Evolutionary conservation across 108 stramenopile genomes (phyloP).

Genomic region (Nitzschia sp.): DNA sequence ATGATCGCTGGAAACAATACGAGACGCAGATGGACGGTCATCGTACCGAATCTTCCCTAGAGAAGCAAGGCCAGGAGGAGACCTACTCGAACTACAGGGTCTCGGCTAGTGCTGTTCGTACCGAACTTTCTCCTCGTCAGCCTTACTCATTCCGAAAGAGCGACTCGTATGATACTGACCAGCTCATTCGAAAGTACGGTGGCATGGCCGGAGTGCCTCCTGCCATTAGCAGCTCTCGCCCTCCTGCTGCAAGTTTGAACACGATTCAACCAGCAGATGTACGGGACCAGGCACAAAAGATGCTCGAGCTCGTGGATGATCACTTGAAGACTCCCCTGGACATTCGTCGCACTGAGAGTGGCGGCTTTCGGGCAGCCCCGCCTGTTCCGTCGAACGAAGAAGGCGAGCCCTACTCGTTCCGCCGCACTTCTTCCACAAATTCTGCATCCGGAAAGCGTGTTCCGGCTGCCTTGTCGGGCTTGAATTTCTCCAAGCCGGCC

Average conservation of each 20-base stretch:
- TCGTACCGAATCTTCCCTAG: conserved; percentile 3
- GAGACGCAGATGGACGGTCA: conserved; percentile 6
- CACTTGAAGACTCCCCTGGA: conserved; percentile 22
- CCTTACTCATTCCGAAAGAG: conserved; percentile 23
- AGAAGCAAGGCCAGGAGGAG: neutral
- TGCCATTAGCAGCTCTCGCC: neutral
- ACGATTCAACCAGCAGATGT: conserved; percentile 1
- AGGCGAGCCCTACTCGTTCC: conserved; percentile 15
- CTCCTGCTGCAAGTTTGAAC: neutral
- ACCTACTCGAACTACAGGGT: neutral
- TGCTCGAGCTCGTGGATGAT: conserved; percentile 39
- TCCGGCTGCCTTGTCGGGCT: conserved; percentile 42
- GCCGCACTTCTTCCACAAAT: conserved; percentile 10
- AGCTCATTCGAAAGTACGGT: conserved; percentile 36
- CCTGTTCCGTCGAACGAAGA: neutral
- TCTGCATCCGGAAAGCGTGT: conserved; percentile 17
- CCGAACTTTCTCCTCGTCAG: conserved; percentile 17
- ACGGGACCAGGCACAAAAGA: conserved; percentile 33
- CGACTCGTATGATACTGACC: conserved; percentile 28
- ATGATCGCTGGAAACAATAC: conserved; percentile 30
- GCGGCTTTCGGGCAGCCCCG: conserved; percentile 29
- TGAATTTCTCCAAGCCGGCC: conserved; percentile 9
- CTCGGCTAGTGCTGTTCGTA: conserved; percentile 2
- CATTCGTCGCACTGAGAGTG: conserved; percentile 30
- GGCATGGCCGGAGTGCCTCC: conserved; percentile 10